Base-by-base conservation (phyloP, 371 early-diverging fungal genomes). In the Haplosporangium sp. region DNA sequence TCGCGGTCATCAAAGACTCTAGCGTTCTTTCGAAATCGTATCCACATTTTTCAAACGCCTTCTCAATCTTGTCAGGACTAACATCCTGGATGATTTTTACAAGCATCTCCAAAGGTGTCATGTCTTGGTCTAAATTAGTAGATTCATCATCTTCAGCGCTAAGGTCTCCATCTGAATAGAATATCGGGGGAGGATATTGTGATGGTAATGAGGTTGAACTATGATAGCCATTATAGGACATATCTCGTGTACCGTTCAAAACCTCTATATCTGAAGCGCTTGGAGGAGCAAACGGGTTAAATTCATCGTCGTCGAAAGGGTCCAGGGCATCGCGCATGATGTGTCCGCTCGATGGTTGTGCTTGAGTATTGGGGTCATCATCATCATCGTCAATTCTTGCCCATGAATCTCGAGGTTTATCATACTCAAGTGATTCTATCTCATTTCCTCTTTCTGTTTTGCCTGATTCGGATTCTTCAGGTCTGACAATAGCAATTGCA, bases 31-130 rank as follows among this genome's bases (percentile, higher is more conserved):
- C 89, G 52, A 88, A 73, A 74, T 90, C 89, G 71, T 90, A 88
- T 19, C 86, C 88, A 45, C 83, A 59, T 13, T 58, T 73, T 27
- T 75, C 86, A 53, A 89, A 71, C 0, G 87, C 82, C 15, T 83
- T 77, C 39, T 85, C 79, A 50, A 90, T 65, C 45, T 87, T 84
- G 4, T 78, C 79, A 1, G 86, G 85, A 11, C 71, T 85, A 56
- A 86, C 61, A 61, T 90, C 89, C 1, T 84, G 81, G 60, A 88
- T 86, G 35, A 90, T 87, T 5, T 84, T 84, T 42, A 85, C 83
- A 38, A 90, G 74, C 88, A 89, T 87, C 67, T 90, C 88, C 19
- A 89, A 61, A 0, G 87, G 83, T 0, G 88, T 85, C 89, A 90
- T 90, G 64, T 88, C 88, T 56, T 86, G 71, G 40, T 74, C 79